A percentile compares a stretch with the other conserved stretches of the same genome.
Conservation (phyloP, 2,329 filamentous ascomycete species). For the Microsporum ferrugineum region DNA sequence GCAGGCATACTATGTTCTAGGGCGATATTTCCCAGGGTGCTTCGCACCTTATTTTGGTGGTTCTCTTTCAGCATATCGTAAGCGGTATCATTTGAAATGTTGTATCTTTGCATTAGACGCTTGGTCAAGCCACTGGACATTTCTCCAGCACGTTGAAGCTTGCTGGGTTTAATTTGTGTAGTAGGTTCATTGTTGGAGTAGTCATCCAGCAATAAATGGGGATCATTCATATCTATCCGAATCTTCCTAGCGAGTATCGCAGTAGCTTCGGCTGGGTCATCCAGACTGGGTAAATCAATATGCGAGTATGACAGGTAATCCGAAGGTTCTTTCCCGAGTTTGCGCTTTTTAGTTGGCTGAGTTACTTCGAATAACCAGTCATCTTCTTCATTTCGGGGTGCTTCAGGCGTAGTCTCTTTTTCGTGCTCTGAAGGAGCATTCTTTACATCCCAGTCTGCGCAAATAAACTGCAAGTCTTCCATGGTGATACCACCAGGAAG, state of each 20-base stretch:
- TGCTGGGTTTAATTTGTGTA: constrained; percentile 38
- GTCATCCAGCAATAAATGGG: constrained; percentile 72
- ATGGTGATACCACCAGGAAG: constrained; percentile 58
- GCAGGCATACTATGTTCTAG: constrained; percentile 92
- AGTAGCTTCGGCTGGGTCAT: constrained; percentile 66
- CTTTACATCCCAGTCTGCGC: constrained; percentile 69
- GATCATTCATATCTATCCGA: constrained; percentile 76
- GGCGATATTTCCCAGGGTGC: constrained; percentile 79
- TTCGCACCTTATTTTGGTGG: constrained; percentile 88
- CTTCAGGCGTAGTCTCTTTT: constrained; percentile 21
- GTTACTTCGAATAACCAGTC: constrained; percentile 39
- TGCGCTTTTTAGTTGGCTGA: constrained; percentile 56
- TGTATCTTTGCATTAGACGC: constrained; percentile 71
- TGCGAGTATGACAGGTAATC: constrained; percentile 43
- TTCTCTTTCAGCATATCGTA: constrained; percentile 96
- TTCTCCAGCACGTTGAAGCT: constrained; percentile 40
- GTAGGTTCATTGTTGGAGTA: constrained; percentile 52
- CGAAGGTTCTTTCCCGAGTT: constrained; percentile 34
- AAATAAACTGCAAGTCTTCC: constrained; percentile 72
- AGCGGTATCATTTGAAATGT: constrained; percentile 89
- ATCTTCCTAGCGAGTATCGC: constrained; percentile 65
- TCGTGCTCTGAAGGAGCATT: constrained; percentile 40
- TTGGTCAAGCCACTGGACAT: constrained; percentile 59
- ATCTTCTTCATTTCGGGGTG: constrained; percentile 48
- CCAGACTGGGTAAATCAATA: constrained; percentile 59